Percentiles rank a stretch among this genome's conserved stretches.
Conservation (phyloP, 2,329 filamentous ascomycete species). For the Ascochyta clinopodiicola region DNA sequence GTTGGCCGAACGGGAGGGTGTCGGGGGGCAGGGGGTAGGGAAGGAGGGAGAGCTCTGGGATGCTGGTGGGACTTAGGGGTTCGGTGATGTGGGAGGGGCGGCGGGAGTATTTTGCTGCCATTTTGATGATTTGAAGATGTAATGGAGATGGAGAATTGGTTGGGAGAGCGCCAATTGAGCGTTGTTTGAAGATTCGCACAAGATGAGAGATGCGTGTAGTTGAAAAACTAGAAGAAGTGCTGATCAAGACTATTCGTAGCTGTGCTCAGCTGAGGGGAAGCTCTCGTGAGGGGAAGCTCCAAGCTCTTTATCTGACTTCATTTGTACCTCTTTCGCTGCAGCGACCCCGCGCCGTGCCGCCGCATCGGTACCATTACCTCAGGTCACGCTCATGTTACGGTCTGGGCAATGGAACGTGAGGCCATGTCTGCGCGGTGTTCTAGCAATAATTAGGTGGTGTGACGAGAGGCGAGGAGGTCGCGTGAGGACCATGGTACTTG, state of each 20-base stretch:
- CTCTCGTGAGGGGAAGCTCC: slow-evolving; percentile 41
- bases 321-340: slow-evolving; percentile 30
- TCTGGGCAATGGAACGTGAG: background rate
- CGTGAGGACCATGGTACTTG: slow-evolving; percentile 7
- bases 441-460: slow-evolving; percentile 2
- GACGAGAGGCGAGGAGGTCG: slow-evolving; percentile 1
- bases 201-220: background rate
- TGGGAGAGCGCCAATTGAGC: slow-evolving; percentile 13
- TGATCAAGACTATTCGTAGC: slow-evolving; percentile 13
- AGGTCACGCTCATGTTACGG: slow-evolving; percentile 42
- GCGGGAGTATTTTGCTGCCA: slow-evolving; percentile 39
- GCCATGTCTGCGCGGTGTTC: background rate
- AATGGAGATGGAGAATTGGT: slow-evolving; percentile 7
- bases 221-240: background rate
- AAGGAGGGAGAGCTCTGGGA: slow-evolving; percentile 43
- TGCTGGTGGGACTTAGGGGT: slow-evolving; percentile 41
- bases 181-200: background rate
- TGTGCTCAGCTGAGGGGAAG: slow-evolving; percentile 28
- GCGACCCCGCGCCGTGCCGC: slow-evolving; percentile 33
- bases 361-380: slow-evolving; percentile 23
- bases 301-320: slow-evolving; percentile 46
- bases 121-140: slow-evolving; percentile 15
- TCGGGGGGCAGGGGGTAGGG: slow-evolving; percentile 37
- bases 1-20: slow-evolving; percentile 39
- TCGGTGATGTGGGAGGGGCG: slow-evolving; percentile 34